These are phyloP conservation scores for Megacollybia marginata DNA, from an alignment of 768 basidiomycete species.

Conservation along the genomic window DNA sequence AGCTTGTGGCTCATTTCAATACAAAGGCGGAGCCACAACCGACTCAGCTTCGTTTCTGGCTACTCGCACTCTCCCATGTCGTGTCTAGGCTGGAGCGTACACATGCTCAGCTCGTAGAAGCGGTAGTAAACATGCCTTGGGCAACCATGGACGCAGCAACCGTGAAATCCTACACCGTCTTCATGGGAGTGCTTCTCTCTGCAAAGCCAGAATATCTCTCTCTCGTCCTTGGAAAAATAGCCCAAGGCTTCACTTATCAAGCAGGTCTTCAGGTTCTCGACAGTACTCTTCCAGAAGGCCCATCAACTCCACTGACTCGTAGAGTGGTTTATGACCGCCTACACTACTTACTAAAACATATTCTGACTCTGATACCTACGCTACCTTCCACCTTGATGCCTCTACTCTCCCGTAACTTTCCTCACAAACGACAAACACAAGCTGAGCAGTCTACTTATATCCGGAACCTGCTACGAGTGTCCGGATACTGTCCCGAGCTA, in stretches of 20 bases:
- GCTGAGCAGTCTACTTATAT: slow-evolving; percentile 82
- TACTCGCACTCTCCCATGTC: slow-evolving; percentile 84
- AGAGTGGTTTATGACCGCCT: slow-evolving; percentile 79
- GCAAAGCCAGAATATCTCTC: slow-evolving; percentile 89
- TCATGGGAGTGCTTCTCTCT: slow-evolving; percentile 86
- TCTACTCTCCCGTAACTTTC: slow-evolving; percentile 78
- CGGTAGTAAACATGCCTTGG: slow-evolving; percentile 87
- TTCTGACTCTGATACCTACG: slow-evolving; percentile 89
- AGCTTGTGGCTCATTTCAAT: slow-evolving; percentile 84
- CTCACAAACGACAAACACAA: slow-evolving; percentile 86
- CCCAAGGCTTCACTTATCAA: slow-evolving; percentile 84
- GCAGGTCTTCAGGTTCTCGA: slow-evolving; percentile 62
- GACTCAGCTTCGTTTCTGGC: slow-evolving; percentile 67
- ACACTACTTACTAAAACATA: slow-evolving; percentile 77
- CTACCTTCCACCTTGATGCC: slow-evolving; percentile 82
- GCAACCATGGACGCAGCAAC: slow-evolving; percentile 80
- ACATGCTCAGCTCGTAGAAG: slow-evolving; percentile 77
- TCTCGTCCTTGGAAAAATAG: slow-evolving; percentile 72
- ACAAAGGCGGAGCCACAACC: slow-evolving; percentile 27
- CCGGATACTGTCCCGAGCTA: slow-evolving; percentile 84
- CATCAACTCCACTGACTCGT: slow-evolving; percentile 67
- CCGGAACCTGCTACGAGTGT: slow-evolving; percentile 77
- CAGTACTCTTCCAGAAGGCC: slow-evolving; percentile 51
- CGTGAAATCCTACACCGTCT: slow-evolving; percentile 83
- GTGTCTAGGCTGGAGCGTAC: slow-evolving; percentile 82